Conservation (phyloP, 2,329 filamentous ascomycete species). For the Fusarium haematococcum region DNA sequence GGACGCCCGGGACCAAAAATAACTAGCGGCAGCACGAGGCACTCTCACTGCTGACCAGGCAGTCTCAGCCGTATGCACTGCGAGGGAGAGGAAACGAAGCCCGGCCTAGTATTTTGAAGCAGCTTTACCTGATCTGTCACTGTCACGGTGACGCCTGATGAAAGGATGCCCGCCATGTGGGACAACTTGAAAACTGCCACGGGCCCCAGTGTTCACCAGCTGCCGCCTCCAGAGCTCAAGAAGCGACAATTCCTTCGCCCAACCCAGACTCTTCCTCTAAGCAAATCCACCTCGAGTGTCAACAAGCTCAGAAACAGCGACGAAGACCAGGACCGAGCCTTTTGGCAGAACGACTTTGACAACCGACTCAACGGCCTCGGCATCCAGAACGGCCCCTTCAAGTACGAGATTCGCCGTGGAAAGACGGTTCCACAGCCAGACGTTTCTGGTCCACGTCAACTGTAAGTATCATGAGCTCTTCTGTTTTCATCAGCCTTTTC, state of each 20-base stretch:
- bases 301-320: slow-evolving; percentile 24
- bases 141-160: slow-evolving; percentile 20
- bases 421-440: slow-evolving; percentile 47
- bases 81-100: neutral
- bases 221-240: slow-evolving; percentile 44
- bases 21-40: slow-evolving; percentile 36
- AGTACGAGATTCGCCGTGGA: slow-evolving; percentile 48
- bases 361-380: slow-evolving; percentile 47
- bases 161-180: slow-evolving; percentile 44
- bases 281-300: slow-evolving; percentile 27
- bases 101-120: neutral
- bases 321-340: slow-evolving; percentile 20
- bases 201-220: slow-evolving; percentile 36
- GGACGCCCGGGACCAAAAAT: slow-evolving; percentile 36
- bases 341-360: slow-evolving; percentile 42
- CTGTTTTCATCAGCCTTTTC: slow-evolving; percentile 2
- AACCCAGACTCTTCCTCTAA: slow-evolving; percentile 29
- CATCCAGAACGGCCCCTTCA: slow-evolving; percentile 43
- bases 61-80: slow-evolving; percentile 4
- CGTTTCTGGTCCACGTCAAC: slow-evolving; percentile 33
- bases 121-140: slow-evolving; percentile 20
- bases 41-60: slow-evolving; percentile 11
- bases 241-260: slow-evolving; percentile 42
- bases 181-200: slow-evolving; percentile 41
- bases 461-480: slow-evolving; percentile 47